phyloP scores from a whole-genome alignment of 1,284 basidiomycete species.

The Agroathelia rolfsii region DNA sequence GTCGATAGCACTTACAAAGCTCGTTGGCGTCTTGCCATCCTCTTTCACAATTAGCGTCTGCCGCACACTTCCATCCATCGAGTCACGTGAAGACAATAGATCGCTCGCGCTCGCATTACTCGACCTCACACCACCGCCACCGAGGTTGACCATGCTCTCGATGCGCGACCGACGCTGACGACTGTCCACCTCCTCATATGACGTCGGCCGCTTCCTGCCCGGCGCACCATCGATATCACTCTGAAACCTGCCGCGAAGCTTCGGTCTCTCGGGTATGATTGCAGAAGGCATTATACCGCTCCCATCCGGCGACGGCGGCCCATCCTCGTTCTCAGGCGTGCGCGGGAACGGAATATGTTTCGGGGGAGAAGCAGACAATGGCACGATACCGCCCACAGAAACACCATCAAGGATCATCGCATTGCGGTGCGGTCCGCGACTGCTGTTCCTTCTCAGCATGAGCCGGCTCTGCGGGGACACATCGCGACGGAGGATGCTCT shows the following conservation, averaged over 20 bases:
- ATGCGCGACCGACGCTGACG: conserved; percentile 43
- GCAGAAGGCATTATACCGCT: no score
- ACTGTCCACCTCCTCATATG: conserved; percentile 55
- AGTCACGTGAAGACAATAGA: conserved; percentile 45
- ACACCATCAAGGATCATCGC: conserved; percentile 25
- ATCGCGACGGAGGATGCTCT: conserved; percentile 41
- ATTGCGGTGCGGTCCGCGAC: conserved; percentile 35
- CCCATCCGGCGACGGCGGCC: no score
- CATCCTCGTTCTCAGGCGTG: conserved; percentile 13
- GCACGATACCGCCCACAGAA: conserved; percentile 18
- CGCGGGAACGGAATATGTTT: conserved; percentile 63
- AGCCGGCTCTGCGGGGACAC: conserved; percentile 47
- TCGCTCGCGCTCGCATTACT: conserved; percentile 55
- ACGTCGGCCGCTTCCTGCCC: conserved; percentile 48
- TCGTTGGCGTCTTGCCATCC: conserved; percentile 69
- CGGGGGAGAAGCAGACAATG: no score
- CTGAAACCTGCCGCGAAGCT: conserved; percentile 52
- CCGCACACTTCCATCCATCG: conserved; percentile 52
- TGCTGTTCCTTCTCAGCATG: conserved; percentile 46
- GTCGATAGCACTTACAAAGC: conserved; percentile 61
- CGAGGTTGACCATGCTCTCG: conserved; percentile 60
- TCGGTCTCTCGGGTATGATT: conserved; percentile 11
- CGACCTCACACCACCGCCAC: conserved; percentile 36
- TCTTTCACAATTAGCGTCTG: conserved; percentile 76
- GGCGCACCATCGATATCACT: conserved; percentile 65